Percentiles rank a stretch among this genome's conserved stretches.
These are phyloP conservation scores for Starmerella ratchasimensis DNA, from an alignment of 805 yeast species.

Conservation along the genomic window DNA sequence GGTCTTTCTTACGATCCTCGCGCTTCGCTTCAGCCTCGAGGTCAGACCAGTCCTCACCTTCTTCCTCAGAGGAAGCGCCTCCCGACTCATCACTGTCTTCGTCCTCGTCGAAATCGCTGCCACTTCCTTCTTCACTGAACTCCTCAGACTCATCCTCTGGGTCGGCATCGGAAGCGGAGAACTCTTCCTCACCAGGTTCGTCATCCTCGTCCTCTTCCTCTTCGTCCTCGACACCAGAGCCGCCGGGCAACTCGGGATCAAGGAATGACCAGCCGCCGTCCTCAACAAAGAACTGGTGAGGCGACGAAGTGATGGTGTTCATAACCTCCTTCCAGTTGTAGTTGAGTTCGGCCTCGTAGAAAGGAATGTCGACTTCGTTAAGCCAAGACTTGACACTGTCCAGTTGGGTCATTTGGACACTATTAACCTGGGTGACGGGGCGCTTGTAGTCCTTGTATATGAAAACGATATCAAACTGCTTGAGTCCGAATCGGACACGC, in stretches of 20 bases:
- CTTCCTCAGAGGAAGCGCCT: constrained; percentile 22
- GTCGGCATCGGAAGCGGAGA: constrained; percentile 49
- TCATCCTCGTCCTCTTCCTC: constrained; percentile 35
- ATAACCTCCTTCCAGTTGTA: constrained; percentile 91
- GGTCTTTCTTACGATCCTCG: constrained; percentile 21
- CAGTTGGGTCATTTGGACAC: constrained; percentile 81
- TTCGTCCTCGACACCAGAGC: constrained; percentile 58
- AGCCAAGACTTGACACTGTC: constrained; percentile 94
- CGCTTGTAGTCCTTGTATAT: constrained; percentile 80
- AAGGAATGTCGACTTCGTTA: constrained; percentile 93
- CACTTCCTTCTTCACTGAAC: constrained; percentile 19
- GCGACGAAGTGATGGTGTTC: constrained; percentile 86
- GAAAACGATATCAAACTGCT: constrained; percentile 93
- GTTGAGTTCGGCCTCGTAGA: constrained; percentile 87
- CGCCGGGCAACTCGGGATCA: constrained; percentile 48
- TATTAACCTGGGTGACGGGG: constrained; percentile 84
- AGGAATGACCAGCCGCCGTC: constrained; percentile 97
- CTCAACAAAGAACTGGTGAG: constrained; percentile 69
- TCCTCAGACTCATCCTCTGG: constrained; percentile 32
- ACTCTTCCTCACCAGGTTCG: constrained; percentile 53
- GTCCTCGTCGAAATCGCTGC: constrained; percentile 20
- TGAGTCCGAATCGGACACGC: constrained; percentile 92
- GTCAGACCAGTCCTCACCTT: constrained; percentile 44
- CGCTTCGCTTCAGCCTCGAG: constrained; percentile 40
- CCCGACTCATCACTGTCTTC: constrained; percentile 27